Evolutionary conservation across 257 asterid species (phyloP).

Genomic region (Fraxinus anomala): DNA sequence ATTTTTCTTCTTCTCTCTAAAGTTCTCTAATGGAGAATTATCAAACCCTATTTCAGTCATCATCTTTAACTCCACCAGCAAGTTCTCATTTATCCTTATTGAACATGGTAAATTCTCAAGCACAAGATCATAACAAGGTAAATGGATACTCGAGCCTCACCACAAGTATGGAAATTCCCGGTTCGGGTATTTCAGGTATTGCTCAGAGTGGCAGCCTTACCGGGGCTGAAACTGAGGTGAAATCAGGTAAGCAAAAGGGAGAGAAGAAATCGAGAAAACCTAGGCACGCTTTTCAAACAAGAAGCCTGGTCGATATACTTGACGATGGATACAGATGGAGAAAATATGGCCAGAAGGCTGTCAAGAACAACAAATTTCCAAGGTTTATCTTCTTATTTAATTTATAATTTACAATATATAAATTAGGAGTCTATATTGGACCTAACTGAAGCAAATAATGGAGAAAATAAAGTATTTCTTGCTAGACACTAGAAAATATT

Average conservation of each 20-base stretch:
- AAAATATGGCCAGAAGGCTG: slow-evolving; percentile 55
- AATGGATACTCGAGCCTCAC: slow-evolving; percentile 18
- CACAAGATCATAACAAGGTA: slow-evolving; percentile 6
- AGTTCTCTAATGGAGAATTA: neutral
- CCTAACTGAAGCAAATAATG: no score
- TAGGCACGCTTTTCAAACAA: slow-evolving; percentile 48
- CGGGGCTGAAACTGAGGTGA: neutral
- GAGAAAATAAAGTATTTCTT: no score
- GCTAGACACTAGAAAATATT: no score
- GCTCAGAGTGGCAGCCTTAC: neutral
- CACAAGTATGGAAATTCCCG: neutral
- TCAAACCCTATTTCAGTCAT: neutral
- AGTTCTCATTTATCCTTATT: slow-evolving; percentile 4
- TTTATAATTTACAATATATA: no score
- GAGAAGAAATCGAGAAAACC: slow-evolving; percentile 41
- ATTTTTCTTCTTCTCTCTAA: neutral
- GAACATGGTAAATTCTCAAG: neutral
- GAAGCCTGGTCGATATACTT: slow-evolving; percentile 59
- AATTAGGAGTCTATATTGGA: no score
- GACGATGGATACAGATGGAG: slow-evolving; percentile 63
- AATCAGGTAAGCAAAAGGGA: slow-evolving; percentile 24
- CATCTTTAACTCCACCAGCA: neutral
- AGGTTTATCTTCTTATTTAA: slow-evolving; percentile 27
- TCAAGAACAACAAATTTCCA: slow-evolving; percentile 54
- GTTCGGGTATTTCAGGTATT: neutral